Base-by-base conservation (phyloP, 2,329 filamentous ascomycete species). In the Pseudogymnoascus sp. region DNA sequence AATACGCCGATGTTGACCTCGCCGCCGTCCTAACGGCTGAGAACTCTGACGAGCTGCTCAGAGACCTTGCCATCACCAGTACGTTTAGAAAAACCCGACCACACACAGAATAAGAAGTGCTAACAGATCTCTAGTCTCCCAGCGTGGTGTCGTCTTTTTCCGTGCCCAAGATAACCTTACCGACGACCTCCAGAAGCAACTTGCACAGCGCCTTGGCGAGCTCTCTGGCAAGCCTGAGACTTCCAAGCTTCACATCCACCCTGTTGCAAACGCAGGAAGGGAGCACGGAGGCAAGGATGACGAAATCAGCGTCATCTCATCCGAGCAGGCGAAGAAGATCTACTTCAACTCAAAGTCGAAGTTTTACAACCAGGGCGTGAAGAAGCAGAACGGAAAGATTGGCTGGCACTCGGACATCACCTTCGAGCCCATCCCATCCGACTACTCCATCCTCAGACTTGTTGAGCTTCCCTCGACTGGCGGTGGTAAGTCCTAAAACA, bases 141-240 rank as follows among this genome's bases (percentile, higher is more conserved):
- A 84, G 65, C 82, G 87, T 0, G 87, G 87, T 8, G 87, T 90
- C 3, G 86, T 89, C 34, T 88, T 89, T 76, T 88, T 90, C 75
- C 82, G 86, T 18, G 80, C 82, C 31, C 87, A 90, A 66, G 78
- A 87, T 69, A 76, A 78, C 37, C 74, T 89, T 38, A 81, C 79
- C 66, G 82, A 88, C 69, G 83, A 85, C 1, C 78, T 87, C 1
- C 86, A 88, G 69, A 90, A 90, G 75, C 76, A 85, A 62, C 78
- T 90, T 0, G 83, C 85, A 18, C 79, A 87, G 56, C 78, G 81
- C 0, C 79, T 88, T 0, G 85, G 85, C 9, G 75, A 85, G 70
- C 77, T 86, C 0, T 78, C 81, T 0, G 83, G 84, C 63, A 84
- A 84, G 64, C 84, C 84, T 0, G 69, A 73, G 0, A 80, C 79